Conservation (phyloP, 2,329 filamentous ascomycete genomes). For the Fusarium marasasianum region DNA sequence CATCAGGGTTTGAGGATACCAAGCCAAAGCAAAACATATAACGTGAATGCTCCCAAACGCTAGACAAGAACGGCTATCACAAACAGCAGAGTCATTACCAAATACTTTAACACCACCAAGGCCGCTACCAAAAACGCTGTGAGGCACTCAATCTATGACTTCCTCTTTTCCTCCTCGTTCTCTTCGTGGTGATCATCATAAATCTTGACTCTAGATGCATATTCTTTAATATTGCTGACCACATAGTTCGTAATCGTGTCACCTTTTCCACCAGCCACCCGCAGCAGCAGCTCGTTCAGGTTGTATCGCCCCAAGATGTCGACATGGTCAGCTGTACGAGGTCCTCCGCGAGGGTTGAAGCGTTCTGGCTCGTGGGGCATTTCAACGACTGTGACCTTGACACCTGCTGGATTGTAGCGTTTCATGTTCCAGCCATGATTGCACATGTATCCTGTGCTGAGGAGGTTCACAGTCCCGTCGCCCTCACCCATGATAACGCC, state of each 20-base stretch:
- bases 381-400: slow-evolving; percentile 85
- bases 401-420: slow-evolving; percentile 88
- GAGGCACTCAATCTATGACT: slow-evolving; percentile 29
- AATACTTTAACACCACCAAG: neutral
- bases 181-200: slow-evolving; percentile 66
- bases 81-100: neutral
- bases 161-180: slow-evolving; percentile 60
- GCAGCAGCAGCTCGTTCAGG: slow-evolving; percentile 89
- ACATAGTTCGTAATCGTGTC: slow-evolving; percentile 80
- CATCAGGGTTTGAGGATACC: slow-evolving; percentile 7
- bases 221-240: slow-evolving; percentile 82
- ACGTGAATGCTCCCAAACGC: slow-evolving; percentile 38
- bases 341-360: slow-evolving; percentile 82
- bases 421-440: slow-evolving; percentile 93
- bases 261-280: slow-evolving; percentile 86
- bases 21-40: slow-evolving; percentile 25
- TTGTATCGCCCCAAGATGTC: slow-evolving; percentile 91
- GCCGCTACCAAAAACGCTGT: neutral
- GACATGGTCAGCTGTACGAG: slow-evolving; percentile 86
- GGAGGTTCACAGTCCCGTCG: slow-evolving; percentile 93
- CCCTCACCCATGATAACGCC: slow-evolving; percentile 97
- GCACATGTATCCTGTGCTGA: slow-evolving; percentile 97
- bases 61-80: slow-evolving; percentile 22
- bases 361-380: slow-evolving; percentile 97
- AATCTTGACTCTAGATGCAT: slow-evolving; percentile 84